These are phyloP conservation scores for Dissophora ornata DNA, from an alignment of 192 early-diverging fungal species.

Conservation along the genomic window DNA sequence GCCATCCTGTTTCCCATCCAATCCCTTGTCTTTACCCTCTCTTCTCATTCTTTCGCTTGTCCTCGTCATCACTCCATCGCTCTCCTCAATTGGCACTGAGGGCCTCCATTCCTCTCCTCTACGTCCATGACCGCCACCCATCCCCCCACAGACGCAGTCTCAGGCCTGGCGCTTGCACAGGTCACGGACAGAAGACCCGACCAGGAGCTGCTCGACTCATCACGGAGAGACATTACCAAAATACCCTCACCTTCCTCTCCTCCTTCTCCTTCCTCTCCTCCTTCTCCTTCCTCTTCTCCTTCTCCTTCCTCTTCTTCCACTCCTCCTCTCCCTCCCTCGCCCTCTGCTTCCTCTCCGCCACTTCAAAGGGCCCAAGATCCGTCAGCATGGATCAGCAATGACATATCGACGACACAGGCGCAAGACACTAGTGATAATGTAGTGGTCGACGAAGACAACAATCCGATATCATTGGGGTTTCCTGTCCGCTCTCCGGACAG, in stretches of 20 bases:
- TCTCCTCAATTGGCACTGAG: no score
- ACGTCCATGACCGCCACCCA: neutral
- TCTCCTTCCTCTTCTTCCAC: neutral
- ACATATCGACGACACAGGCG: no score
- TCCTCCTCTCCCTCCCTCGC: neutral
- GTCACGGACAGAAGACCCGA: neutral
- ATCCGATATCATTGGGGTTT: no score
- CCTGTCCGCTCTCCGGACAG: no score
- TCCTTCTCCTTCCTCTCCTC: neutral
- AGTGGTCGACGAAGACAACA: no score
- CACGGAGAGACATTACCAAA: neutral
- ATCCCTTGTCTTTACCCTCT: neutral
- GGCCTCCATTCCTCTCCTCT: neutral
- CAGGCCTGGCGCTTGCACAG: no score
- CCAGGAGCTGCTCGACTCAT: neutral
- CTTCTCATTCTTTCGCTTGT: neutral
- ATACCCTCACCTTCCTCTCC: neutral
- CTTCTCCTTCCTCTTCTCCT: neutral
- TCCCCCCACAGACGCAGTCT: no score
- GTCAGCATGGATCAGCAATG: constrained; percentile 4
- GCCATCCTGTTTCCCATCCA: no score
- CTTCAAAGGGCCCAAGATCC: constrained; percentile 3
- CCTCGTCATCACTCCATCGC: no score
- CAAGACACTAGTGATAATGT: no score
- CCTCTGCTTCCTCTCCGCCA: constrained; percentile 1